phyloP scores from a whole-genome alignment of 2,329 filamentous ascomycete genomes.

The Paraconiothyrium sp. region DNA sequence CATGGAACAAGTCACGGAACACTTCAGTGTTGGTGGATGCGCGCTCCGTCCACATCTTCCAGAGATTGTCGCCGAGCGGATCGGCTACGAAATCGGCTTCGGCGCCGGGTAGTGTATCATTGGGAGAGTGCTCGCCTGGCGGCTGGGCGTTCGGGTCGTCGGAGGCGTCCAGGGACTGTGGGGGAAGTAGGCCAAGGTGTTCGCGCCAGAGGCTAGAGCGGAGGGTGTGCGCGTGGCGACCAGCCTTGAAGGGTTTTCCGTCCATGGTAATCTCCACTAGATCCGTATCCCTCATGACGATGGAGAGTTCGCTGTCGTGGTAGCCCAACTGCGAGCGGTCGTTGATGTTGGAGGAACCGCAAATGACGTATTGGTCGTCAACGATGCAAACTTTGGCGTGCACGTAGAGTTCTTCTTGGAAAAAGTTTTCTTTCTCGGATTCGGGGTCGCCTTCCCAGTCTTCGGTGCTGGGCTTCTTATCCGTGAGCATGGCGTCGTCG shows the following conservation, averaged over 20 bases:
- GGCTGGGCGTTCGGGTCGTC: conserved; percentile 81
- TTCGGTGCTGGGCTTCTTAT: conserved; percentile 72
- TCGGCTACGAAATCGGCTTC: conserved; percentile 69
- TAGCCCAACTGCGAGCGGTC: conserved; percentile 87
- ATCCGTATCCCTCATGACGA: conserved; percentile 87
- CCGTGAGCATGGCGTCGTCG: conserved; percentile 81
- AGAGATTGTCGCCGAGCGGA: conserved; percentile 66
- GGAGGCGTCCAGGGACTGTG: conserved; percentile 73
- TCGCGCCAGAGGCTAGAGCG: conserved; percentile 88
- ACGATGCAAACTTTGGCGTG: conserved; percentile 91
- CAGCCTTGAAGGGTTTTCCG: conserved; percentile 78
- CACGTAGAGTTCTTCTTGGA: conserved; percentile 96
- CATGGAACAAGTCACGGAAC: conserved; percentile 83
- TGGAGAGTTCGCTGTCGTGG: conserved; percentile 90
- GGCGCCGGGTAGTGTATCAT: conserved; percentile 77
- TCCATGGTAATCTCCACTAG: conserved; percentile 78
- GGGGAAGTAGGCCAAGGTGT: conserved; percentile 82
- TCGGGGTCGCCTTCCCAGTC: conserved; percentile 77
- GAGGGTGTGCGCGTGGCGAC: conserved; percentile 83
- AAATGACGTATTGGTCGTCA: conserved; percentile 85
- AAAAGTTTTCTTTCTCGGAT: conserved; percentile 84
- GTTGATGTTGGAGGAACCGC: conserved; percentile 90
- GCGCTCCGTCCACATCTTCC: conserved; percentile 72
- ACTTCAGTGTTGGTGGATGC: conserved; percentile 77
- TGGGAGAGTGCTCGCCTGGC: conserved; percentile 72